phyloP scores from a whole-genome alignment of 1,284 basidiomycete genomes.

The Trichosporon sp. region DNA sequence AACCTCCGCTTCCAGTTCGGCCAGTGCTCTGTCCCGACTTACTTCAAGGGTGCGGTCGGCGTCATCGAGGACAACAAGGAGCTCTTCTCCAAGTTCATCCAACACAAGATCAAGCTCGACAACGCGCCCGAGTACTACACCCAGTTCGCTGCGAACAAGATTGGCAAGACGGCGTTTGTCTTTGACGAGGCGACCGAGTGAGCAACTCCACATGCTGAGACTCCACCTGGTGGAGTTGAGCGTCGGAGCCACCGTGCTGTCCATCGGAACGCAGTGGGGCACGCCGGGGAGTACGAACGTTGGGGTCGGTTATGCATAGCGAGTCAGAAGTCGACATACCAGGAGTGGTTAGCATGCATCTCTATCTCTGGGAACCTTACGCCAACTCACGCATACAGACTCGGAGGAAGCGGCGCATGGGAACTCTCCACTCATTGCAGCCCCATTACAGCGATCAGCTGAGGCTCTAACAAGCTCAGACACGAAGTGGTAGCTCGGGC shows the following conservation, averaged over 20 bases:
- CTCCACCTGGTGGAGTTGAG: neutral
- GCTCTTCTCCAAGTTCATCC: conserved; percentile 49
- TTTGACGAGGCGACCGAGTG: conserved; percentile 14
- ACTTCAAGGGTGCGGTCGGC: conserved; percentile 72
- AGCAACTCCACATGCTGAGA: neutral
- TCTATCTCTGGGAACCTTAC: neutral
- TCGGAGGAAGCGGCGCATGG: neutral
- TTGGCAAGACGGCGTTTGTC: conserved; percentile 53
- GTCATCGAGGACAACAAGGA: conserved; percentile 60
- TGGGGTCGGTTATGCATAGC: neutral
- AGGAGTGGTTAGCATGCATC: neutral
- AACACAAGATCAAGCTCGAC: conserved; percentile 45
- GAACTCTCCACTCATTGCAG: neutral
- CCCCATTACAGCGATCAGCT: no score
- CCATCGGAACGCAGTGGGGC: neutral
- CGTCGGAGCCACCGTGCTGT: no score
- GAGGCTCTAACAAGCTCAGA: no score
- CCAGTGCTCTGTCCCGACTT: conserved; percentile 78
- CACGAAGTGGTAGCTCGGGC: no score
- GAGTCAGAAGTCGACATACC: neutral
- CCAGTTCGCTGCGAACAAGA: conserved; percentile 50
- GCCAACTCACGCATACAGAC: neutral
- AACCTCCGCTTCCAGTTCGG: conserved; percentile 59
- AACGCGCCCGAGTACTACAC: conserved; percentile 53
- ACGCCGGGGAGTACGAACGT: no score